A percentile compares a stretch with the other conserved stretches of the same genome.
Conservation (phyloP, 208 protist species). For the Naegleria lovaniensis region DNA sequence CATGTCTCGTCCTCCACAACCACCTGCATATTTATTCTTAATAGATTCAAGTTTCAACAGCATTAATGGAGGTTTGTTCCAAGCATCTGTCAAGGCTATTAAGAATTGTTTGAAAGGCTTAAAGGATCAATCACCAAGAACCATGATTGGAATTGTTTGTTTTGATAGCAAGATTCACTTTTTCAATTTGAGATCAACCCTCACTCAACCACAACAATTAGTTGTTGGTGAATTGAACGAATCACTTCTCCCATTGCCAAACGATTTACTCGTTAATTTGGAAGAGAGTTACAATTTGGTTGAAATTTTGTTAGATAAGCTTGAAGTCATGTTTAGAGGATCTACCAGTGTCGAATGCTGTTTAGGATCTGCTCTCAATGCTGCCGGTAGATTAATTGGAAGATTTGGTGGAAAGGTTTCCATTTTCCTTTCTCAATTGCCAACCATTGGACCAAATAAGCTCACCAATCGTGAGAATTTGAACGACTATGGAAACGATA, state of each 20-base stretch:
- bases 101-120: slow-evolving; percentile 31
- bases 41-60: slow-evolving; percentile 85
- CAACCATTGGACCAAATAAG: slow-evolving; percentile 46
- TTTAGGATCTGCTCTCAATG: slow-evolving; percentile 58
- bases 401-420: slow-evolving; percentile 60
- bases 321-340: slow-evolving; percentile 45
- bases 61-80: slow-evolving; percentile 70
- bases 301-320: slow-evolving; percentile 33
- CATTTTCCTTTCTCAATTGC: slow-evolving; percentile 49
- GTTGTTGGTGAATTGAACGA: slow-evolving; percentile 49
- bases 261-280: slow-evolving; percentile 61
- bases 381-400: slow-evolving; percentile 51
- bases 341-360: slow-evolving; percentile 45
- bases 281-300: slow-evolving; percentile 44
- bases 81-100: slow-evolving; percentile 34
- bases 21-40: slow-evolving; percentile 83
- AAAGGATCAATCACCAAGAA: slow-evolving; percentile 36
- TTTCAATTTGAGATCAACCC: slow-evolving; percentile 50
- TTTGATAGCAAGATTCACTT: slow-evolving; percentile 65
- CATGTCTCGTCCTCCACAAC: slow-evolving; percentile 74
- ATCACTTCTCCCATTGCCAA: slow-evolving; percentile 53
- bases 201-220: slow-evolving; percentile 51
- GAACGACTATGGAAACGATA: slow-evolving; percentile 29
- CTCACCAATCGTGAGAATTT: slow-evolving; percentile 50
- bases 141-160: slow-evolving; percentile 62